Percentiles rank a stretch among this genome's conserved stretches.
These are phyloP conservation scores for Trichomonascaceae sp. DNA, from an alignment of 1,139 yeast species.

Conservation along the genomic window DNA sequence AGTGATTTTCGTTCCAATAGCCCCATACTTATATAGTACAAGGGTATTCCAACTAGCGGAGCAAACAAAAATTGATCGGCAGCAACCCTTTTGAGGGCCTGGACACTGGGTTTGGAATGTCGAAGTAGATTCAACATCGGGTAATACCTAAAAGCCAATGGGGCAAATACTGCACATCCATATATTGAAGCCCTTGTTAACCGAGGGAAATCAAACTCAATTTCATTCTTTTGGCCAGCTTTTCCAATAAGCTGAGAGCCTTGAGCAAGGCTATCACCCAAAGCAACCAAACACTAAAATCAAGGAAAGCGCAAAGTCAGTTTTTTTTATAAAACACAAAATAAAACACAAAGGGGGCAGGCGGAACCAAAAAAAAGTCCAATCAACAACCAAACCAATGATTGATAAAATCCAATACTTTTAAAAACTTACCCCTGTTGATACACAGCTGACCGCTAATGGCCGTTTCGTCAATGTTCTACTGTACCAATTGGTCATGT, in stretches of 20 bases:
- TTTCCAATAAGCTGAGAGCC: constrained; percentile 13
- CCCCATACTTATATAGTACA: constrained; percentile 62
- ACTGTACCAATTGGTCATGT: constrained; percentile 17
- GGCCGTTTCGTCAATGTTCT: constrained; percentile 23
- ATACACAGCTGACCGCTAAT: constrained; percentile 25
- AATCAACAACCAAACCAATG: not conserved
- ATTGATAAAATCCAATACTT: not conserved
- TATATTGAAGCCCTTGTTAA: constrained; percentile 62
- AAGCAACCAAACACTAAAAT: constrained; percentile 48
- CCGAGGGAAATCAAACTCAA: constrained; percentile 32
- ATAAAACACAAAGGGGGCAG: too few species aligned
- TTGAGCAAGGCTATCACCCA: constrained; percentile 76
- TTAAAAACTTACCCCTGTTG: constrained; percentile 21
- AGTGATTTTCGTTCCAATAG: constrained; percentile 48
- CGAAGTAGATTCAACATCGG: constrained; percentile 48
- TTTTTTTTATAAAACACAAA: not conserved
- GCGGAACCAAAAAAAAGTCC: not conserved
- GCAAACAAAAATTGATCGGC: constrained; percentile 75
- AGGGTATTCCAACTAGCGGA: constrained; percentile 42
- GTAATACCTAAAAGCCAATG: constrained; percentile 67
- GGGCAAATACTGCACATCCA: constrained; percentile 74
- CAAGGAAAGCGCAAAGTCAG: not conserved
- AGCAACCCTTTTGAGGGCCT: constrained; percentile 44
- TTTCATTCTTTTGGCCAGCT: not conserved
- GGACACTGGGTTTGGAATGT: constrained; percentile 34